These are phyloP conservation scores for Trichoderma sp. DNA, from an alignment of 2,329 filamentous ascomycete genomes.

Conservation along the genomic window DNA sequence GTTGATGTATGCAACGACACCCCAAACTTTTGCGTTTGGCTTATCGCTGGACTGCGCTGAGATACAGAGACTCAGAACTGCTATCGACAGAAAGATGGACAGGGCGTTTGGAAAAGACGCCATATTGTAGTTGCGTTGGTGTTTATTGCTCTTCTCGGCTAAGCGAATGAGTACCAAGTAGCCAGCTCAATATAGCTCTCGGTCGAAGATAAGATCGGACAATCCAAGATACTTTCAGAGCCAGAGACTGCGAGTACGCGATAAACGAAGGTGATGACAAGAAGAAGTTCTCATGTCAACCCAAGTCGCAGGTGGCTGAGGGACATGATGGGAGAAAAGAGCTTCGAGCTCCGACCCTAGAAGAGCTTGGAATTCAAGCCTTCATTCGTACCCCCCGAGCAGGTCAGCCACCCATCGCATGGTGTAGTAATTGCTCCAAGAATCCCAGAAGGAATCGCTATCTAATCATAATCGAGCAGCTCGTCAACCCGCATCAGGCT, in stretches of 20 bases:
- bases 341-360: not conserved
- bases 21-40: slow-evolving; percentile 45
- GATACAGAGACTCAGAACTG: slow-evolving; percentile 24
- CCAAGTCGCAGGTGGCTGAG: not conserved
- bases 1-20: slow-evolving; percentile 47
- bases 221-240: not conserved
- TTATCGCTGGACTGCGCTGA: slow-evolving; percentile 33
- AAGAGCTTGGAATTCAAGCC: slow-evolving; percentile 2
- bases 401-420: slow-evolving; percentile 15
- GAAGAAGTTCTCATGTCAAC: not conserved
- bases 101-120: not conserved
- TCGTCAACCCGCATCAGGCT: not conserved
- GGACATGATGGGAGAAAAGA: not conserved
- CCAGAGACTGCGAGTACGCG: not conserved
- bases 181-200: not conserved
- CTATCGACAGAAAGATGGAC: not conserved
- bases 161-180: not conserved
- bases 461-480: not conserved
- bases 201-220: not conserved
- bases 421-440: not conserved
- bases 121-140: not conserved
- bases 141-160: not conserved
- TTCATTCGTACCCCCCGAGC: not conserved
- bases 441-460: not conserved
- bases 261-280: not conserved